Percentiles rank a stretch among this genome's conserved stretches.
Evolutionary conservation across 306 rosid species (phyloP).

Genomic region (Prosopis cineraria): DNA sequence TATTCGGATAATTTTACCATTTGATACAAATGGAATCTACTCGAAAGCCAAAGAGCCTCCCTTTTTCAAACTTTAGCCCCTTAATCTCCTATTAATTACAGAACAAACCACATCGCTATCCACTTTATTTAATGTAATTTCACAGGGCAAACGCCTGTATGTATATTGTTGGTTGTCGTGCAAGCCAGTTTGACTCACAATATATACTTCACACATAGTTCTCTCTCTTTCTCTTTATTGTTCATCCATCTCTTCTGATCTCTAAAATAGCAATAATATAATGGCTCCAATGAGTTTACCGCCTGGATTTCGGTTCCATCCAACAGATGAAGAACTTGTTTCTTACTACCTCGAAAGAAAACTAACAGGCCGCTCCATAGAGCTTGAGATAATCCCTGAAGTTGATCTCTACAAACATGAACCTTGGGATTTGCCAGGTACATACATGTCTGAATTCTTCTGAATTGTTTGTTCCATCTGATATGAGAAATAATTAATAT

Average conservation of each 20-base stretch:
- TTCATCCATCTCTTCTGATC: no score
- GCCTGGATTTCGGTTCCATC: constrained; percentile 95
- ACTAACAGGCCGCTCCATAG: constrained; percentile 75
- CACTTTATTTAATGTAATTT: neutral
- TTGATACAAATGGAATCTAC: constrained; percentile 74
- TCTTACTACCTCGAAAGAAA: constrained; percentile 86
- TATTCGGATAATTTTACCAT: no score
- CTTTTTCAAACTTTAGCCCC: constrained; percentile 28
- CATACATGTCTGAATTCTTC: neutral
- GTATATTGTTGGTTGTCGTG: constrained; percentile 56
- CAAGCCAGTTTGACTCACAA: constrained; percentile 39
- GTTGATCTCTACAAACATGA: constrained; percentile 93
- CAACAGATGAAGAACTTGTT: constrained; percentile 94
- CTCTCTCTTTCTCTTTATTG: constrained; percentile 17
- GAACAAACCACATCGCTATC: neutral
- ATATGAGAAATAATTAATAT: neutral
- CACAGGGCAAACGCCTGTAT: constrained; percentile 35
- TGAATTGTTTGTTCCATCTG: neutral
- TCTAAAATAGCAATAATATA: constrained; percentile 50
- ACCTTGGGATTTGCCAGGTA: constrained; percentile 99
- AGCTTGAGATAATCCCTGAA: constrained; percentile 92
- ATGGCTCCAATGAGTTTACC: constrained; percentile 93
- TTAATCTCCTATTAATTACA: constrained; percentile 27
- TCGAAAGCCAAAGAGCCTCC: constrained; percentile 47
- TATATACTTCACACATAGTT: constrained; percentile 12